A percentile compares a stretch with the other conserved stretches of the same genome.
Evolutionary conservation across 1,139 yeast genomes (phyloP).

Genomic region (Suhomyces guaymorum): DNA sequence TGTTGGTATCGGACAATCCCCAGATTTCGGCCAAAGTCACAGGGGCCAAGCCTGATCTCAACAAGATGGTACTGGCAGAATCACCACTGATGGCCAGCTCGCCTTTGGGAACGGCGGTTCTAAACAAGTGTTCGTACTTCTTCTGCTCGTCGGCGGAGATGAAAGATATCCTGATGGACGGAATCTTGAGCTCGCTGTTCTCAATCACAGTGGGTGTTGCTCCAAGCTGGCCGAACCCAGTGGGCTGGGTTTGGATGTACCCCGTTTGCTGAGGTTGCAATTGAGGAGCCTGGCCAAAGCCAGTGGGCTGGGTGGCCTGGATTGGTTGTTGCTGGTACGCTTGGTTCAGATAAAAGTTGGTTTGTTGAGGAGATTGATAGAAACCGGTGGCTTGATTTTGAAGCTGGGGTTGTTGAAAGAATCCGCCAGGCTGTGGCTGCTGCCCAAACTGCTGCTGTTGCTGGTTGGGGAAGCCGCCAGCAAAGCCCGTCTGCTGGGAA

Average conservation of each 20-base stretch:
- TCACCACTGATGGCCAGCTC: conserved; percentile 78
- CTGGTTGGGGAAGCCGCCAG: conserved; percentile 21
- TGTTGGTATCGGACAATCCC: conserved; percentile 86
- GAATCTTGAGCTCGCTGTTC: conserved; percentile 52
- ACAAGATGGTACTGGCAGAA: conserved; percentile 73
- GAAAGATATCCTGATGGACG: conserved; percentile 74
- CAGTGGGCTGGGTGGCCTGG: conserved; percentile 19
- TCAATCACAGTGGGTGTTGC: conserved; percentile 32
- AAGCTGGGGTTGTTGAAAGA: conserved; percentile 19
- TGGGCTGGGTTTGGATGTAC: conserved; percentile 39
- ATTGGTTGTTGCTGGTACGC: conserved; percentile 9
- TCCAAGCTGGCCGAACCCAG: conserved; percentile 30
- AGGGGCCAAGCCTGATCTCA: conserved; percentile 79
- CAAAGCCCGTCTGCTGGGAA: conserved; percentile 31
- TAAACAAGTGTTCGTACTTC: conserved; percentile 79
- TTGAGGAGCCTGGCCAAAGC: conserved; percentile 18
- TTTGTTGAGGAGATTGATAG: conserved; percentile 16
- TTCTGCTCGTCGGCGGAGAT: conserved; percentile 82
- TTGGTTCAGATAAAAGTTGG: conserved; percentile 5
- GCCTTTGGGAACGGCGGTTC: conserved; percentile 73
- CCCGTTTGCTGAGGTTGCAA: conserved; percentile 35
- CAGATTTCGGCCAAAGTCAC: conserved; percentile 82
- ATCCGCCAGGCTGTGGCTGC: conserved; percentile 22
- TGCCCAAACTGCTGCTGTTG: conserved; percentile 19
- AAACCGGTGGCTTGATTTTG: conserved; percentile 24